Conservation (phyloP, 2,329 filamentous ascomycete species). For the Exophiala oligosperma region DNA sequence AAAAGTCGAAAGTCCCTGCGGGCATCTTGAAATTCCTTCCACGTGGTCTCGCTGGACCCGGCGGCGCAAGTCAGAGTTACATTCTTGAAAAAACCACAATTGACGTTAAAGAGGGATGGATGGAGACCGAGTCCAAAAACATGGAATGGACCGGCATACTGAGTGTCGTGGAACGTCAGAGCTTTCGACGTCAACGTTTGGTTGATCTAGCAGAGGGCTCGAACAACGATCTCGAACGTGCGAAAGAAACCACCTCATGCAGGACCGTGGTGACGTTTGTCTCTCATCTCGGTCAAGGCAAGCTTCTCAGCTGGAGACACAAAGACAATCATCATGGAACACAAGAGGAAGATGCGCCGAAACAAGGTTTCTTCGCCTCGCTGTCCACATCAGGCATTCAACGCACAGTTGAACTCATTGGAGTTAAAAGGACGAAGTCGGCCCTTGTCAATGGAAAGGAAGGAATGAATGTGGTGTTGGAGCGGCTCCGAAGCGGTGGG, state of each 20-base stretch:
- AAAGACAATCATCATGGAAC: constrained; percentile 35
- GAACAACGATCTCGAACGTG: constrained; percentile 10
- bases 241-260: constrained; percentile 54
- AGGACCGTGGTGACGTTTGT: constrained; percentile 62
- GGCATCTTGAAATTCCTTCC: constrained; percentile 63
- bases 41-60: constrained; percentile 58
- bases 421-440: constrained; percentile 59
- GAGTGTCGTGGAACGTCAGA: constrained; percentile 62
- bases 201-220: constrained; percentile 4
- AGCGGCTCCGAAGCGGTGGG: constrained; percentile 63
- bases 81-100: constrained; percentile 64
- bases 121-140: constrained; percentile 65
- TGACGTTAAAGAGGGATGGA: constrained; percentile 63
- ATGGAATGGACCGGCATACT: constrained; percentile 67
- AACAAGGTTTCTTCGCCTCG: constrained; percentile 58
- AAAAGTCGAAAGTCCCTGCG: constrained; percentile 62
- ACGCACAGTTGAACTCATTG: constrained; percentile 64
- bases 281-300: constrained; percentile 60
- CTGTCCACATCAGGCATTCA: constrained; percentile 62
- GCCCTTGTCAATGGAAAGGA: constrained; percentile 63
- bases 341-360: constrained; percentile 53
- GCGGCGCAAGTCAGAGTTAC: constrained; percentile 60
- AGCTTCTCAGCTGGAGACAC: constrained; percentile 47
- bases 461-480: constrained; percentile 67
- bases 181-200: constrained; percentile 50